These are phyloP conservation scores for Trichophyton schoenleinii DNA, from an alignment of 2,329 filamentous ascomycete species.

Conservation along the genomic window DNA sequence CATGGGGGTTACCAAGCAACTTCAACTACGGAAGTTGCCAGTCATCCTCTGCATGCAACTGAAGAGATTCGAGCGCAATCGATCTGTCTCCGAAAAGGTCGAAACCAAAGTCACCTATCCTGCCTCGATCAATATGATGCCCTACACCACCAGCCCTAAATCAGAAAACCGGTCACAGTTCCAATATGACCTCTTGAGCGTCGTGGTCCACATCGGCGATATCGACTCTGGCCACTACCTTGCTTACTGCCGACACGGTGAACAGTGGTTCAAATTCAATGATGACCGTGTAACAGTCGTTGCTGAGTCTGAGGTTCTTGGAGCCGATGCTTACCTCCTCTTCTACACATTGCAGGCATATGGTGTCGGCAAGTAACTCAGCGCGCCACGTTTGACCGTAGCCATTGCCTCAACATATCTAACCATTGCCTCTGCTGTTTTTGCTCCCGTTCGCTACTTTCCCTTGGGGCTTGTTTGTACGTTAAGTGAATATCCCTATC, in stretches of 20 bases:
- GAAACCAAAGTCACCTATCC: slow-evolving; percentile 79
- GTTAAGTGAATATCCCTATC: no score
- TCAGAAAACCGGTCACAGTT: slow-evolving; percentile 40
- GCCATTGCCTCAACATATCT: not conserved
- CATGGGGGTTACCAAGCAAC: slow-evolving; percentile 70
- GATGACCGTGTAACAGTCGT: slow-evolving; percentile 84
- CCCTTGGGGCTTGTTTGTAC: no score
- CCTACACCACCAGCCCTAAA: slow-evolving; percentile 61
- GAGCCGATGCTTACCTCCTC: slow-evolving; percentile 75
- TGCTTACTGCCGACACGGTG: slow-evolving; percentile 72
- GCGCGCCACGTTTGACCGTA: not conserved
- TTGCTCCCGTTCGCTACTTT: no score
- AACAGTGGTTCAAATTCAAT: slow-evolving; percentile 91
- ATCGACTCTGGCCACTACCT: slow-evolving; percentile 88
- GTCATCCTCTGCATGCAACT: slow-evolving; percentile 86
- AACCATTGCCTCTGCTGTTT: not conserved
- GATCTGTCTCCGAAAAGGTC: slow-evolving; percentile 69
- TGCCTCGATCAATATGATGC: slow-evolving; percentile 74
- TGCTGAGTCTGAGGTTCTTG: slow-evolving; percentile 70
- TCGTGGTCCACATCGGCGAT: slow-evolving; percentile 86
- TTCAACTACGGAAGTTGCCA: slow-evolving; percentile 71
- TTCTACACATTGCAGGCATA: slow-evolving; percentile 52
- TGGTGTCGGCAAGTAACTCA: not conserved
- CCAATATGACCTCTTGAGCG: slow-evolving; percentile 75
- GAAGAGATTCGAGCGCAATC: slow-evolving; percentile 71